phyloP scores from a whole-genome alignment of 805 yeast genomes.

The Ogataea henricii region DNA sequence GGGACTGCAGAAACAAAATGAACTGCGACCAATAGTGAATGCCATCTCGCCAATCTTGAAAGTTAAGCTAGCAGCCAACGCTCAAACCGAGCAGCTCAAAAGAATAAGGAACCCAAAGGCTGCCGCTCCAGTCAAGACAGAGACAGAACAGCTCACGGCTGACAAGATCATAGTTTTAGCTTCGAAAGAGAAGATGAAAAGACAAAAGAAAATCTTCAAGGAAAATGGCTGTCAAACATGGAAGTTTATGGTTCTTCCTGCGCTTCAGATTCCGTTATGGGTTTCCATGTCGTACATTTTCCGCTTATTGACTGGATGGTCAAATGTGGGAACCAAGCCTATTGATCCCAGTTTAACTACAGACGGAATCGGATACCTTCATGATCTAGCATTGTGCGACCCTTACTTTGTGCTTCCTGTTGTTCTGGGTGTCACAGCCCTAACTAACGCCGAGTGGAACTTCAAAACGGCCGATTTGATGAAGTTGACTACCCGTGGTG shows the following conservation, averaged over 20 bases:
- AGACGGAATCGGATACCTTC: conserved; percentile 63
- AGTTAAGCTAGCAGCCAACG: conserved; percentile 52
- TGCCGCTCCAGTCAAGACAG: conserved; percentile 31
- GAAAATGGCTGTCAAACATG: conserved; percentile 71
- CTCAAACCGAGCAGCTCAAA: conserved; percentile 36
- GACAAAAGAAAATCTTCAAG: conserved; percentile 72
- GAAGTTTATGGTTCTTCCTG: conserved; percentile 76
- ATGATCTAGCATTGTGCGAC: conserved; percentile 61
- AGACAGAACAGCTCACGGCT: conserved; percentile 52
- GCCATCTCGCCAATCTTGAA: conserved; percentile 78
- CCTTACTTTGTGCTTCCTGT: conserved; percentile 68
- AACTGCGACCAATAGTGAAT: conserved; percentile 65
- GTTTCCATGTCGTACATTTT: conserved; percentile 73
- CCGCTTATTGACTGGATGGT: conserved; percentile 74
- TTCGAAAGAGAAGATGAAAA: conserved; percentile 72
- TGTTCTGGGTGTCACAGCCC: conserved; percentile 64
- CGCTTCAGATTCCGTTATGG: conserved; percentile 88
- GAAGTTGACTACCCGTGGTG: conserved; percentile 43
- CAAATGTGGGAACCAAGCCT: conserved; percentile 41
- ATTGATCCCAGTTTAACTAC: conserved; percentile 50
- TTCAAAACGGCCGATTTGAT: conserved; percentile 59
- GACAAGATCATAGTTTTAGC: conserved; percentile 78
- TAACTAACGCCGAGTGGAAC: conserved; percentile 84
- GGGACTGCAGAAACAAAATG: conserved; percentile 69
- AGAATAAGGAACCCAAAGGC: conserved; percentile 23